phyloP scores from a whole-genome alignment of 148 eudicot species.

The Drosera capensis region DNA sequence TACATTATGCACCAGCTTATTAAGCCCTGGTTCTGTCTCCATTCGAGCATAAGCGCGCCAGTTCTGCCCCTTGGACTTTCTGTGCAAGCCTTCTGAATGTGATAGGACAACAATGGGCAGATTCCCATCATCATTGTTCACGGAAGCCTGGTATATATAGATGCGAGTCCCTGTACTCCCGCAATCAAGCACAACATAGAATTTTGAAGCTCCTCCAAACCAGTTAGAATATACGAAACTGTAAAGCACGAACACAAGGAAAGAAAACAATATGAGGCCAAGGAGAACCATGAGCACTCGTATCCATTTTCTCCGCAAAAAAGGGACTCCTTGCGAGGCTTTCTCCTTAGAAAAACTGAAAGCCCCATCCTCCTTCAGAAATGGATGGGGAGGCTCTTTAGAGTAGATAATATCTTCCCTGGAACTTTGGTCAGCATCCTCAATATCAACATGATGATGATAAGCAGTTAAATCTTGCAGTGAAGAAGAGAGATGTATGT shows the following conservation, averaged over 20 bases:
- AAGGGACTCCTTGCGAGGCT: slow-evolving; percentile 22
- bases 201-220: slow-evolving; percentile 56
- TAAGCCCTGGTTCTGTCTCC: slow-evolving; percentile 99
- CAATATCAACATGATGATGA: slow-evolving; percentile 45
- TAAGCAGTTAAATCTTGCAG: slow-evolving; percentile 84
- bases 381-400: slow-evolving; percentile 23
- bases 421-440: slow-evolving; percentile 25
- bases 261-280: slow-evolving; percentile 43
- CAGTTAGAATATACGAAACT: slow-evolving; percentile 38
- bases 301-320: slow-evolving; percentile 34
- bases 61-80: slow-evolving; percentile 43
- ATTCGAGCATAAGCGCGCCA: slow-evolving; percentile 90
- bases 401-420: slow-evolving; percentile 18
- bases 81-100: slow-evolving; percentile 40
- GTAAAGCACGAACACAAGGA: slow-evolving; percentile 23
- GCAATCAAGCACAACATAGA: slow-evolving; percentile 82
- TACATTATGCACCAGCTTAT: slow-evolving; percentile 73
- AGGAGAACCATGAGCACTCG: slow-evolving; percentile 36
- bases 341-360: slow-evolving; percentile 85
- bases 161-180: slow-evolving; percentile 98
- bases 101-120: slow-evolving; percentile 73
- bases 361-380: slow-evolving; percentile 29
- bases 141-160: slow-evolving; percentile 68
- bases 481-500: slow-evolving; percentile 59
- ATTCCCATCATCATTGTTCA: slow-evolving; percentile 38